A percentile compares a stretch with the other conserved stretches of the same genome.
Conservation (phyloP, 495 filamentous ascomycete genomes). For the Talaromyces stipitatus region DNA sequence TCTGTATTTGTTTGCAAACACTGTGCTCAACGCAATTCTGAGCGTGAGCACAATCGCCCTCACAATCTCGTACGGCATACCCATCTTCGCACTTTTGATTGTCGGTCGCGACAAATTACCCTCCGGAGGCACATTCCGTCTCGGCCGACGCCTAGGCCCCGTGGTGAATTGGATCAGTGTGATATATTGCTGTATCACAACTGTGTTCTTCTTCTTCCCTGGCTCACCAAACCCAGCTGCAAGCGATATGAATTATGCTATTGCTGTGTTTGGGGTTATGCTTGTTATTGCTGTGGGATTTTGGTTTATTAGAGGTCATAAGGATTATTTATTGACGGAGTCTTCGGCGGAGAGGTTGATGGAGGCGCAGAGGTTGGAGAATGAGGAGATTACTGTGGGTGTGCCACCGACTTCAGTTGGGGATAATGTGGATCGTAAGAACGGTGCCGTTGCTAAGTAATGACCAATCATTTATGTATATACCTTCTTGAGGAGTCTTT, state of each 20-base stretch:
- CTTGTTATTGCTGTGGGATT: slow-evolving; percentile 33
- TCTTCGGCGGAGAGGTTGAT: slow-evolving; percentile 34
- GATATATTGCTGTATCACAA: slow-evolving; percentile 34
- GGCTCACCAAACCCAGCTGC: slow-evolving; percentile 27
- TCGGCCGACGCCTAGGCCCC: slow-evolving; percentile 24
- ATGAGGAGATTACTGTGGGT: slow-evolving; percentile 12
- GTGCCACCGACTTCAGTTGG: background rate
- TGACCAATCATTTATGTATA: too few relatives aligned
- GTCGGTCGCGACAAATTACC: slow-evolving; percentile 35
- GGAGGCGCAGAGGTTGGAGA: slow-evolving; percentile 31
- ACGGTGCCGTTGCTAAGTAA: too few relatives aligned
- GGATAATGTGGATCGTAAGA: too few relatives aligned
- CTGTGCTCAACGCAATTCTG: slow-evolving; percentile 36
- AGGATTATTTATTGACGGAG: slow-evolving; percentile 32
- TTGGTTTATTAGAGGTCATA: slow-evolving; percentile 30
- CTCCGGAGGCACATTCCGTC: slow-evolving; percentile 22
- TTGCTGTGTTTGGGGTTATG: slow-evolving; percentile 43
- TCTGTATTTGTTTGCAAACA: slow-evolving; percentile 39
- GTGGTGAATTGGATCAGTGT: slow-evolving; percentile 30
- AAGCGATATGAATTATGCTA: slow-evolving; percentile 39
- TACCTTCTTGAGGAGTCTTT: too few relatives aligned
- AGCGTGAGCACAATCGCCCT: slow-evolving; percentile 40
- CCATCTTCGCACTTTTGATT: slow-evolving; percentile 28
- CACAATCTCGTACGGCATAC: slow-evolving; percentile 37
- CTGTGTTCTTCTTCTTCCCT: slow-evolving; percentile 40